Conservation (phyloP, 805 yeast genomes). For the Yamadazyma philogaea region DNA sequence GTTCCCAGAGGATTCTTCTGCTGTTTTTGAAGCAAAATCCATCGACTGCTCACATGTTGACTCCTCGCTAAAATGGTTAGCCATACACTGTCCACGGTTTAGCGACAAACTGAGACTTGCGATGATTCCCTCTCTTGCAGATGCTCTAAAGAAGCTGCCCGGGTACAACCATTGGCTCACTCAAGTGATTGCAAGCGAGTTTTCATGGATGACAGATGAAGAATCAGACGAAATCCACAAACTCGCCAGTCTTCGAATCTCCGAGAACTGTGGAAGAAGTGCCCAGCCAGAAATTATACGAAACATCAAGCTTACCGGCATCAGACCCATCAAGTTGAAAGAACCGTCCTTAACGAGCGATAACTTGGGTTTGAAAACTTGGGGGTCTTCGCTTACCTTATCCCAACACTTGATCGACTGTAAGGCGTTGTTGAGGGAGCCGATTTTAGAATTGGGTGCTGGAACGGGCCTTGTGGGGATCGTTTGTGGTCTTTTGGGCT, state of each 20-base stretch:
- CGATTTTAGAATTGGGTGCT: constrained; percentile 78
- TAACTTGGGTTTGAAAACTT: constrained; percentile 85
- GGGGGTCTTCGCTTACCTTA: constrained; percentile 87
- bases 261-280: constrained; percentile 82
- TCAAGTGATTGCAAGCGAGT: constrained; percentile 44
- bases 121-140: constrained; percentile 26
- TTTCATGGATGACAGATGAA: constrained; percentile 45
- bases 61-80: constrained; percentile 45
- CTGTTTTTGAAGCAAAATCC: constrained; percentile 30
- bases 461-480: constrained; percentile 95
- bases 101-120: constrained; percentile 19
- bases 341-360: constrained; percentile 90
- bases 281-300: constrained; percentile 74
- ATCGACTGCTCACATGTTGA: constrained; percentile 25
- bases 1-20: not conserved
- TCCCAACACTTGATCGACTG: constrained; percentile 48
- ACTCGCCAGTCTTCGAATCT: constrained; percentile 60
- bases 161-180: constrained; percentile 50
- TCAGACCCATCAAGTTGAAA: constrained; percentile 37
- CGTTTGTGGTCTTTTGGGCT: constrained; percentile 54
- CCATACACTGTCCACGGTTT: constrained; percentile 30
- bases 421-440: constrained; percentile 19
- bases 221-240: constrained; percentile 44
- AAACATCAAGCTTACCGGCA: constrained; percentile 46
- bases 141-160: constrained; percentile 23